A percentile compares a stretch with the other conserved stretches of the same genome.
phyloP scores from a whole-genome alignment of 768 basidiomycete species.

The Auriscalpium microsporum region DNA sequence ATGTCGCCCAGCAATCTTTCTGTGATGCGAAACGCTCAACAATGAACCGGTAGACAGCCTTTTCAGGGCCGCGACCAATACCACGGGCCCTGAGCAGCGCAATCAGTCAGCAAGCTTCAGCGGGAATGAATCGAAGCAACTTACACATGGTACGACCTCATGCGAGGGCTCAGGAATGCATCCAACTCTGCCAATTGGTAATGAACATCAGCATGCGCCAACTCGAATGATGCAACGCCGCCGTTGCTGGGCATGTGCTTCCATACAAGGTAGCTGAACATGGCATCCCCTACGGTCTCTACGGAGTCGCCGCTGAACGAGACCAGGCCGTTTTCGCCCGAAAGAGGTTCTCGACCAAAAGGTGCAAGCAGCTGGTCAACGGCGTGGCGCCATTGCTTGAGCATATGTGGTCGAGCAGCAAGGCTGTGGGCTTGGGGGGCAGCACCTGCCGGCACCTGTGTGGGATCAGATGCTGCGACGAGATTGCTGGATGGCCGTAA shows the following conservation, averaged over 20 bases:
- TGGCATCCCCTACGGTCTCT: neutral
- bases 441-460: neutral
- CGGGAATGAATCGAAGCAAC: neutral
- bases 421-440: neutral
- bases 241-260: neutral
- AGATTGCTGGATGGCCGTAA: neutral
- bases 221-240: neutral
- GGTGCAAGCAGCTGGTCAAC: neutral
- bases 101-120: neutral
- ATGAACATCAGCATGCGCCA: neutral
- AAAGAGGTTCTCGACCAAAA: neutral
- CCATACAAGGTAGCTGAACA: neutral
- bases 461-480: neutral
- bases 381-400: neutral
- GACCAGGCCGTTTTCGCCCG: neutral
- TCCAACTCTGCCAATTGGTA: neutral
- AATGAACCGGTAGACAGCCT: neutral
- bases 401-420: neutral
- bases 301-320: neutral
- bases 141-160: neutral
- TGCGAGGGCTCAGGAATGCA: neutral
- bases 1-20: neutral
- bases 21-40: neutral
- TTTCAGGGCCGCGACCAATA: neutral
- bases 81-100: neutral